Percentiles rank a stretch among this genome's conserved stretches.
These are phyloP conservation scores for Rhizoctonia solani DNA, from an alignment of 1,284 basidiomycete species.

Conservation along the genomic window DNA sequence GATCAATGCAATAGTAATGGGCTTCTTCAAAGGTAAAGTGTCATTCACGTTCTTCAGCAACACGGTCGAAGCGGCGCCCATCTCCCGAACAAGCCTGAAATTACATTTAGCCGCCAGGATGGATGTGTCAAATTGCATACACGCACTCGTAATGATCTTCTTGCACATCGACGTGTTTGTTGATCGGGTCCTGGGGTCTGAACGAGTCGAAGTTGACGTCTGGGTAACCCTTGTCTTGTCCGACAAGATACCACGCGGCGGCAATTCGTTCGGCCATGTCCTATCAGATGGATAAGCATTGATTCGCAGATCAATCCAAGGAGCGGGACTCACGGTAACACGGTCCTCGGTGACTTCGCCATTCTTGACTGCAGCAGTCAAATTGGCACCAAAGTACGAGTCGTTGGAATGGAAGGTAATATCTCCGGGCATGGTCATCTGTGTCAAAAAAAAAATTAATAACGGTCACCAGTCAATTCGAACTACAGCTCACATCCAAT, in stretches of 20 bases:
- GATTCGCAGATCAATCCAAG: not conserved
- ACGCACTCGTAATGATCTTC: constrained; percentile 46
- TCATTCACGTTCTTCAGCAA: constrained; percentile 76
- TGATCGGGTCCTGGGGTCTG: constrained; percentile 49
- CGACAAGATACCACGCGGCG: constrained; percentile 46
- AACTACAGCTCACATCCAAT: constrained; percentile 33
- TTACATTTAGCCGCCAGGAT: not conserved
- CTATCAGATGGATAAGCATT: not conserved
- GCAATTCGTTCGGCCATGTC: constrained; percentile 44
- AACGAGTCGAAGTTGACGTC: constrained; percentile 37
- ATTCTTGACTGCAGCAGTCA: constrained; percentile 69
- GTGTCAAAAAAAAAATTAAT: not conserved
- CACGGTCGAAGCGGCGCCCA: constrained; percentile 76
- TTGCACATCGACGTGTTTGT: constrained; percentile 45
- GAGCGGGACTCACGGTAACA: constrained; percentile 48
- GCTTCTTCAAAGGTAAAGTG: constrained; percentile 37
- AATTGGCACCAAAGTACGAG: constrained; percentile 63
- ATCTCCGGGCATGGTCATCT: constrained; percentile 39
- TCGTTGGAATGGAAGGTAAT: constrained; percentile 36
- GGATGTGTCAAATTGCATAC: not conserved
- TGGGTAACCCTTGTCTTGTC: constrained; percentile 45
- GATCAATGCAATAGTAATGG: constrained; percentile 37
- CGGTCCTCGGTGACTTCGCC: constrained; percentile 67
- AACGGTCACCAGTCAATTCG: not conserved
- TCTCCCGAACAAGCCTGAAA: constrained; percentile 62